Evolutionary conservation across 106 monocot species (phyloP), one percentile per base, ranked within the genome.

Genomic region (Acanthochlamys bracteata): DNA sequence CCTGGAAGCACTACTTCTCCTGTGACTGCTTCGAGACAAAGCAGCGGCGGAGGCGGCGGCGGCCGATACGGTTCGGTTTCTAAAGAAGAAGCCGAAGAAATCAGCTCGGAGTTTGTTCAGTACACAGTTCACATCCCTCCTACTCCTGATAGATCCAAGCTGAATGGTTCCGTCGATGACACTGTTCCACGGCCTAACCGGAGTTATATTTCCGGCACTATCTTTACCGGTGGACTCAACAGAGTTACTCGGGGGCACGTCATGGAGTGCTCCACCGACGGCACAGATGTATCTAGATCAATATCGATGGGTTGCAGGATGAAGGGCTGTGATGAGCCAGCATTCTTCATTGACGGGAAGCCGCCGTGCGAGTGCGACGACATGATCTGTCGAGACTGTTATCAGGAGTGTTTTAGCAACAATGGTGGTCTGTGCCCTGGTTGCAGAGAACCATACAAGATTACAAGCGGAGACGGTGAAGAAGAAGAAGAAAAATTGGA

Each of bases 221-320:
- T 89, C 47, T 89, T 89, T 73, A 82, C 89, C 13, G 89, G 89
- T 0, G 89, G 89, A 25, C 71, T 84, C 74, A 84, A 89, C 57
- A 75, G 73, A 20, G 74, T 82, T 27, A 84, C 89, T 19, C 66
- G 79, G 0, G 84, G 76, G 27, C 89, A 84, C 27, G 76, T 79
- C 71, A 55, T 84, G 55, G 76, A 74, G 20, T 65, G 55, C 74
- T 66, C 74, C n/a, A 16, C 53, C 11, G 77, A 69, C 46, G 24
- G 57, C 21, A 33, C 14, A 17, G 63, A 42, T 3, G 55, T 42
- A 17, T 66, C 52, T 21, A 61, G 65, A 23, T 51, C 75, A 7
- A 16, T 8, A 3, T 61, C 26, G 53, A 45, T 71, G 71, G 60
- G 64, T 33, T 88, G 88, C 66, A 56, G 46, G 39, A 88, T 80